These are phyloP conservation scores for Fusarium neocosmosporiellum DNA, from an alignment of 2,329 filamentous ascomycete genomes.

Conservation along the genomic window DNA sequence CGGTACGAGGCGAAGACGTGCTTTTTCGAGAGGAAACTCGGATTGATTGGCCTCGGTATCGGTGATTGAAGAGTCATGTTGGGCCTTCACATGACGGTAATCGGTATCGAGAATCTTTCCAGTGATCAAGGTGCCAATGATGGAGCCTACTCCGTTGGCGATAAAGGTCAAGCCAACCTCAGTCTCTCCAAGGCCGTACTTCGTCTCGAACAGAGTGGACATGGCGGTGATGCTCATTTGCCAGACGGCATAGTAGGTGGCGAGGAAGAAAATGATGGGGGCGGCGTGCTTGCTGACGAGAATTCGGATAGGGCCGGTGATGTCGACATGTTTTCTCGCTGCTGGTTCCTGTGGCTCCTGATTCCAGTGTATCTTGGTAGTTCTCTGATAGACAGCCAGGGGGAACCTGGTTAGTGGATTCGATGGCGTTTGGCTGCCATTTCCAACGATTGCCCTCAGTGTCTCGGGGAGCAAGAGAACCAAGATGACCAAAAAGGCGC, in stretches of 20 bases:
- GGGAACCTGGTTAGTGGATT: slow-evolving; percentile 44
- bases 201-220: slow-evolving; percentile 58
- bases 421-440: slow-evolving; percentile 56
- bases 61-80: not conserved
- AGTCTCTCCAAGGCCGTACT: slow-evolving; percentile 56
- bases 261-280: slow-evolving; percentile 59
- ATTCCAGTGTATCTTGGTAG: slow-evolving; percentile 41
- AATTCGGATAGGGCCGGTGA: slow-evolving; percentile 59
- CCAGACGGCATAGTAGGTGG: slow-evolving; percentile 64
- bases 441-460: slow-evolving; percentile 19
- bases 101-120: slow-evolving; percentile 65
- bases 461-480: slow-evolving; percentile 21
- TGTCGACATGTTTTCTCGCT: slow-evolving; percentile 52
- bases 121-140: slow-evolving; percentile 62
- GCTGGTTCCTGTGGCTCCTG: not conserved
- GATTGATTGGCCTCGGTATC: fast-evolving
- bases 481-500: slow-evolving; percentile 9
- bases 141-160: slow-evolving; percentile 65
- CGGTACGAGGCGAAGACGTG: slow-evolving; percentile 61
- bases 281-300: slow-evolving; percentile 56
- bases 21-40: slow-evolving; percentile 61
- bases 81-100: slow-evolving; percentile 56
- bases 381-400: slow-evolving; percentile 47
- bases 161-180: slow-evolving; percentile 64
- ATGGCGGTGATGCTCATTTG: slow-evolving; percentile 66